phyloP scores from a whole-genome alignment of 164 flowering plant genomes.

The Piper longum region DNA sequence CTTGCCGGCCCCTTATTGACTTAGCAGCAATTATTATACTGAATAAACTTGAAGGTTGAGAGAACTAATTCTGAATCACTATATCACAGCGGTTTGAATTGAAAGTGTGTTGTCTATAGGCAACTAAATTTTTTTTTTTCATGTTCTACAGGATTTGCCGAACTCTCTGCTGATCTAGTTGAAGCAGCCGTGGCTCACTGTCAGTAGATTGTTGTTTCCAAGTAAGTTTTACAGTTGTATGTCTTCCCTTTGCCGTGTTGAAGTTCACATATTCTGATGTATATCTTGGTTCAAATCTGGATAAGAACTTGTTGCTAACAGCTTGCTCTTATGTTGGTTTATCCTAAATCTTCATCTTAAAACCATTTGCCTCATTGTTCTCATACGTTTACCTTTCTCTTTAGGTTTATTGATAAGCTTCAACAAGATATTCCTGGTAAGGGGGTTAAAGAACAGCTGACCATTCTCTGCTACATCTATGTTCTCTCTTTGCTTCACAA shows the following conservation, averaged over 20 bases:
- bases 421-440: constrained; percentile 66
- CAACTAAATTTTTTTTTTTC: constrained; percentile 22
- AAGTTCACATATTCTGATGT: neutral
- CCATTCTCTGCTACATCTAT: constrained; percentile 54
- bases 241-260: neutral
- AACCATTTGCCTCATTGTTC: neutral
- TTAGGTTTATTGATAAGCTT: constrained; percentile 77
- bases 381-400: neutral
- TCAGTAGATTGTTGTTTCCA: constrained; percentile 85
- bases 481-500: constrained; percentile 59
- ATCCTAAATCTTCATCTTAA: neutral
- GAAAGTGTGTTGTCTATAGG: constrained; percentile 32
- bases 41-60: too few species aligned
- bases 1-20: too few species aligned
- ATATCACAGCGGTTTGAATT: neutral
- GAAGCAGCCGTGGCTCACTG: constrained; percentile 92
- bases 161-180: constrained; percentile 61
- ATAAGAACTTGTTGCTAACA: too few species aligned
- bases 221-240: constrained; percentile 31
- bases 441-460: constrained; percentile 53
- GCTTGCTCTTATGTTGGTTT: too few species aligned
- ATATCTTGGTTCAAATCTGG: too few species aligned
- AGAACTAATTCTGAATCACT: too few species aligned
- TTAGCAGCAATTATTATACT: too few species aligned
- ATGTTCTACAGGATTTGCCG: constrained; percentile 50